These are phyloP conservation scores for Rutstroemia sp. DNA, from an alignment of 2,329 filamentous ascomycete species.

Conservation along the genomic window DNA sequence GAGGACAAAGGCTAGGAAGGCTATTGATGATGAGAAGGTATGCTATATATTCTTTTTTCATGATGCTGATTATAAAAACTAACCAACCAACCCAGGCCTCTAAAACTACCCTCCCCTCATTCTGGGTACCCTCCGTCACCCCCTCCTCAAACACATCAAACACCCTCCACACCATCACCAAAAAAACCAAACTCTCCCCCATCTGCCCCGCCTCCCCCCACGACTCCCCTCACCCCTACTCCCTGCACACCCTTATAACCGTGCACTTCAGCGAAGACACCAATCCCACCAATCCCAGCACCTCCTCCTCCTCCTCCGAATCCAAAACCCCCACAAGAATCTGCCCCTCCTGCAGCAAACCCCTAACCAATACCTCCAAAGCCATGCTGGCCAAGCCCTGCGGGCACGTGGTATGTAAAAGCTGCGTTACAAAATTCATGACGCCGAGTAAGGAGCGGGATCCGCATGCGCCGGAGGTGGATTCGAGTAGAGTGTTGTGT, in stretches of 20 bases:
- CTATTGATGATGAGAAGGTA: slow-evolving; percentile 67
- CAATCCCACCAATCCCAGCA: slow-evolving; percentile 41
- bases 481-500: slow-evolving; percentile 54
- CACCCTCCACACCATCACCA: slow-evolving; percentile 47
- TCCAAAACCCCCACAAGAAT: slow-evolving; percentile 43
- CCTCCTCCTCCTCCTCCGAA: too few species aligned
- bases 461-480: slow-evolving; percentile 48
- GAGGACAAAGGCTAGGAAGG: slow-evolving; percentile 58
- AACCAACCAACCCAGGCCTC: slow-evolving; percentile 34
- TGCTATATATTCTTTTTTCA: slow-evolving; percentile 3
- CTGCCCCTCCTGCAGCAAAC: slow-evolving; percentile 83
- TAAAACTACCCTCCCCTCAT: slow-evolving; percentile 69
- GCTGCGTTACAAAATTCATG: slow-evolving; percentile 80
- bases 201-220: slow-evolving; percentile 69
- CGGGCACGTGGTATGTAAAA: slow-evolving; percentile 84
- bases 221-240: slow-evolving; percentile 62
- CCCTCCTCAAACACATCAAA: slow-evolving; percentile 56
- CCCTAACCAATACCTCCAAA: slow-evolving; percentile 71
- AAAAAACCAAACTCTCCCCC: slow-evolving; percentile 58
- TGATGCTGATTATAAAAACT: background rate
- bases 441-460: slow-evolving; percentile 46
- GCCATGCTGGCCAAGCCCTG: slow-evolving; percentile 81
- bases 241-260: slow-evolving; percentile 68
- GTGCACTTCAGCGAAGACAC: slow-evolving; percentile 72
- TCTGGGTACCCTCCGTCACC: slow-evolving; percentile 86